phyloP scores from a whole-genome alignment of 2,329 filamentous ascomycete genomes.

The Alternaria atra region DNA sequence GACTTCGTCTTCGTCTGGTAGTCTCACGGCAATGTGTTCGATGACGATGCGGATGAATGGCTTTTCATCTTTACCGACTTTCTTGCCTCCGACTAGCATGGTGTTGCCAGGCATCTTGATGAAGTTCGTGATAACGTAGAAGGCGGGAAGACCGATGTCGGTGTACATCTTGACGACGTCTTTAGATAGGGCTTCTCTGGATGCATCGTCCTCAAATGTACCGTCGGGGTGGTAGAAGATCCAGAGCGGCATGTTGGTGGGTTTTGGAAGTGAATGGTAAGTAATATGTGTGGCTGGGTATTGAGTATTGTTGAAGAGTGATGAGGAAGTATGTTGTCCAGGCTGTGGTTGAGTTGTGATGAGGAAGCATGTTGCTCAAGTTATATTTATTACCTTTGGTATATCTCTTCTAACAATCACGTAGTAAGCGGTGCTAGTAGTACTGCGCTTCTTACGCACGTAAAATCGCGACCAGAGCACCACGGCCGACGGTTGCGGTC shows the following conservation, averaged over 20 bases:
- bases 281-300: fast-evolving
- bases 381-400: not conserved
- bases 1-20: conserved; percentile 27
- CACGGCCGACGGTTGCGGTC: not conserved
- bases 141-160: conserved; percentile 48
- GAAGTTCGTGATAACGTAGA: conserved; percentile 56
- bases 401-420: not conserved
- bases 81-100: conserved; percentile 42
- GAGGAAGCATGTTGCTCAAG: not conserved
- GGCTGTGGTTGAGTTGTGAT: not conserved
- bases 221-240: conserved; percentile 49
- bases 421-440: too few relatives aligned
- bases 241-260: conserved; percentile 53
- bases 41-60: conserved; percentile 50
- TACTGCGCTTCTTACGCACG: not conserved
- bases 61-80: conserved; percentile 17
- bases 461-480: not conserved
- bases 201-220: conserved; percentile 43
- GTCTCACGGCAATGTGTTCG: conserved; percentile 40
- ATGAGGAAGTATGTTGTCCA: not conserved
- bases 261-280: not conserved
- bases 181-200: conserved; percentile 43
- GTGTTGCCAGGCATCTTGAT: conserved; percentile 32
- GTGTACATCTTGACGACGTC: conserved; percentile 54
- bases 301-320: not conserved